Evolutionary conservation across 305 asterid species (phyloP).

Genomic region (Caryopteris hybrid): DNA sequence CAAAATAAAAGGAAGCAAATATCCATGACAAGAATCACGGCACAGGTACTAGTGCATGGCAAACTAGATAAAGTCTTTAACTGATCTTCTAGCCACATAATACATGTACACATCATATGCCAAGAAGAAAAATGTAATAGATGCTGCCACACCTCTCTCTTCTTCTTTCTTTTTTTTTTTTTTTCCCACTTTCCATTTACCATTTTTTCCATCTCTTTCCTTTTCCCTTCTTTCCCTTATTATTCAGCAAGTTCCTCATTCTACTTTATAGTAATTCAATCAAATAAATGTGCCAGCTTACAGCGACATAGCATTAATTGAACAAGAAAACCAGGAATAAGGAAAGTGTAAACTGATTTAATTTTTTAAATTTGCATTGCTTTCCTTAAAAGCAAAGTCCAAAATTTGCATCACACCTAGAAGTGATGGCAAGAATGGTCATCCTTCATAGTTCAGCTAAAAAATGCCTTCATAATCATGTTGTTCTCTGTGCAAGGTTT

Average conservation of each 20-base stretch:
- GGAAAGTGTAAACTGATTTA: background rate
- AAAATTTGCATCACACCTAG: background rate
- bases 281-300: background rate
- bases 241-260: background rate
- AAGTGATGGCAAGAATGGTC: background rate
- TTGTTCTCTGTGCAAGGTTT: background rate
- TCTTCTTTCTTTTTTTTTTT: too few species aligned
- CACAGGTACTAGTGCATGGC: background rate
- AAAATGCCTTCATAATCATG: background rate
- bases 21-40: background rate
- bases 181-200: background rate
- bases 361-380: background rate
- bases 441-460: background rate
- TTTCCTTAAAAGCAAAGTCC: background rate
- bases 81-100: background rate
- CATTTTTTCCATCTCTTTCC: background rate
- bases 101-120: background rate
- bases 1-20: conserved; percentile 4
- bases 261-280: background rate
- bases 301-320: background rate
- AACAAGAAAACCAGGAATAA: background rate
- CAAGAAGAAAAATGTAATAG: background rate
- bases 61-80: background rate
- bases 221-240: background rate
- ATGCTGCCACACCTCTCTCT: background rate